These are phyloP conservation scores for Arthrobotrys megalospora DNA, from an alignment of 2,329 filamentous ascomycete genomes.

Conservation along the genomic window DNA sequence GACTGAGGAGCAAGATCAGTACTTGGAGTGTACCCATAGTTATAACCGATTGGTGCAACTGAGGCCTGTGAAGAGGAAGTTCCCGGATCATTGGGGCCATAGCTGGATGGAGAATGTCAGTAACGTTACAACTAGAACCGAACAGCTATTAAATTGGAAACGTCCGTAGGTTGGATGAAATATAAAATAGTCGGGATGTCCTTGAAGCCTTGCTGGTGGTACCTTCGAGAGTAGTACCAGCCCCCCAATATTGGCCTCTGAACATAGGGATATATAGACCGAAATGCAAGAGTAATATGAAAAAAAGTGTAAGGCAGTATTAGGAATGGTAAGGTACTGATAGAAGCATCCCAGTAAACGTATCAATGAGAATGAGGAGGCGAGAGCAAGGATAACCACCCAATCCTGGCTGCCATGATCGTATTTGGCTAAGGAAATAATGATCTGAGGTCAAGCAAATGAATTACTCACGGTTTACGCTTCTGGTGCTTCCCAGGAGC, in stretches of 20 bases:
- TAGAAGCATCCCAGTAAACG: too few species aligned
- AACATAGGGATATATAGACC: background rate
- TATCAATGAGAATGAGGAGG: background rate
- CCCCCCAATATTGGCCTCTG: background rate
- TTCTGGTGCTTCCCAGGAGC: constrained; percentile 50
- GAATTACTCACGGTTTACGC: constrained; percentile 51
- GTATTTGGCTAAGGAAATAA: background rate
- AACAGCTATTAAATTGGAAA: background rate
- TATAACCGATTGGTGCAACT: constrained; percentile 25
- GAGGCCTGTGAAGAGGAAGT: constrained; percentile 14
- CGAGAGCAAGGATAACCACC: background rate
- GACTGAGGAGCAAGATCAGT: background rate
- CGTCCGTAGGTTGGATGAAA: background rate
- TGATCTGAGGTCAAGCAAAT: background rate
- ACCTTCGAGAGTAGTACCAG: background rate
- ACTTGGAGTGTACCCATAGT: constrained; percentile 33
- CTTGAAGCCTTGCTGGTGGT: background rate
- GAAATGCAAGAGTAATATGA: background rate
- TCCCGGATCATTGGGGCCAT: constrained; percentile 21
- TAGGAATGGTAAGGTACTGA: too few species aligned
- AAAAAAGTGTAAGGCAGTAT: too few species aligned
- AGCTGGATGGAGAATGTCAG: constrained; percentile 16
- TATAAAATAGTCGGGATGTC: background rate
- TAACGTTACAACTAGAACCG: background rate
- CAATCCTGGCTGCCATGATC: background rate